These are phyloP conservation scores for Balamuthia mandrillaris DNA, from an alignment of 208 protist species.

Conservation along the genomic window DNA sequence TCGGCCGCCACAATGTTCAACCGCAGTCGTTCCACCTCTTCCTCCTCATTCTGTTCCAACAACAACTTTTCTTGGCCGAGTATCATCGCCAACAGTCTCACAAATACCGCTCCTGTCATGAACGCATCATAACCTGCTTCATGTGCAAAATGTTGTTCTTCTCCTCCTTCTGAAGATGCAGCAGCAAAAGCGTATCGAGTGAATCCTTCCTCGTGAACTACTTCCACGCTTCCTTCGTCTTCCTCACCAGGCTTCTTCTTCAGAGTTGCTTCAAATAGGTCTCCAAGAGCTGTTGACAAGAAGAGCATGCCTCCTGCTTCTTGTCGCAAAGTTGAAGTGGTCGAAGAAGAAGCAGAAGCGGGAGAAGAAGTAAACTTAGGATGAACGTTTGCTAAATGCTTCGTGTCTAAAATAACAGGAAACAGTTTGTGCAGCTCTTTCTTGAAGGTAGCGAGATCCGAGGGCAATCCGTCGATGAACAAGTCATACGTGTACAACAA, in stretches of 20 bases:
- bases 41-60: background rate
- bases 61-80: too few species aligned
- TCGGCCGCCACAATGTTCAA: background rate
- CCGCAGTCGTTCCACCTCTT: background rate
- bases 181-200: background rate
- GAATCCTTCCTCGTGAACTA: background rate
- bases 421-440: background rate
- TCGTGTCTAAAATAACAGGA: background rate
- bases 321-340: background rate
- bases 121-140: constrained; percentile 14
- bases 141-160: background rate
- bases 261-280: background rate
- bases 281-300: background rate
- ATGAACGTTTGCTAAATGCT: background rate
- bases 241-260: too few species aligned
- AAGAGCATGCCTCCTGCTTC: background rate
- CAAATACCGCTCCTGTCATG: constrained; percentile 13
- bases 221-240: background rate
- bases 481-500: background rate
- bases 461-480: background rate
- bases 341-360: background rate
- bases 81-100: background rate
- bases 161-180: too few species aligned
- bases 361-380: background rate
- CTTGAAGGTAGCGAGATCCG: background rate